These are phyloP conservation scores for Leccinum subrobustum DNA, from an alignment of 1,284 basidiomycete species.

Conservation along the genomic window DNA sequence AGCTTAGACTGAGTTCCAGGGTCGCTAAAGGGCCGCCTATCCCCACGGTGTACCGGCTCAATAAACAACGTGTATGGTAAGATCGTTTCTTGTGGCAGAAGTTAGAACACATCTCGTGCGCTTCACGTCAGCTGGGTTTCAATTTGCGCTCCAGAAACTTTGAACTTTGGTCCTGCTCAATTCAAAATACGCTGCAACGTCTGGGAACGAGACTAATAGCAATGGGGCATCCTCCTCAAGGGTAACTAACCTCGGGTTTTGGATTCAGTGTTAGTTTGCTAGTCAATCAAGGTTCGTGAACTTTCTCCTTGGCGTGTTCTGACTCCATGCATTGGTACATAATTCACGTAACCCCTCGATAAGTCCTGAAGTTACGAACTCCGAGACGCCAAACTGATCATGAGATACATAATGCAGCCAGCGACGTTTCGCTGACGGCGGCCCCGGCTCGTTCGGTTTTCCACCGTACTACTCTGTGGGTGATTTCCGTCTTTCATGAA, in stretches of 20 bases:
- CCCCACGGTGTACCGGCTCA: too few species aligned
- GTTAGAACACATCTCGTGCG: background rate
- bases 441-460: background rate
- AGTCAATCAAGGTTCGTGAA: background rate
- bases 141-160: background rate
- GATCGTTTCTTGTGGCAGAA: too few species aligned
- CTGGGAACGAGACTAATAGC: too few species aligned
- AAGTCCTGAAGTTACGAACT: background rate
- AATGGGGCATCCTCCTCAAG: too few species aligned
- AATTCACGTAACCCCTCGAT: background rate
- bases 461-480: background rate
- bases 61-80: conserved; percentile 63
- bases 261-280: background rate
- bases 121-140: conserved; percentile 22
- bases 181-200: too few species aligned
- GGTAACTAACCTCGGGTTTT: background rate
- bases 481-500: conserved; percentile 1
- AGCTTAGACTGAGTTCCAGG: too few species aligned
- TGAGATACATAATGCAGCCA: background rate
- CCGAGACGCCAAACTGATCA: background rate
- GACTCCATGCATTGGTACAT: background rate
- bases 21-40: too few species aligned
- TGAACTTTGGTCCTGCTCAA: too few species aligned
- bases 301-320: background rate
- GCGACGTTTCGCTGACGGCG: background rate